Evolutionary conservation across 1,139 yeast genomes (phyloP), one percentile per base, ranked within the genome.

Genomic region (Eremothecium cymbalariae): DNA sequence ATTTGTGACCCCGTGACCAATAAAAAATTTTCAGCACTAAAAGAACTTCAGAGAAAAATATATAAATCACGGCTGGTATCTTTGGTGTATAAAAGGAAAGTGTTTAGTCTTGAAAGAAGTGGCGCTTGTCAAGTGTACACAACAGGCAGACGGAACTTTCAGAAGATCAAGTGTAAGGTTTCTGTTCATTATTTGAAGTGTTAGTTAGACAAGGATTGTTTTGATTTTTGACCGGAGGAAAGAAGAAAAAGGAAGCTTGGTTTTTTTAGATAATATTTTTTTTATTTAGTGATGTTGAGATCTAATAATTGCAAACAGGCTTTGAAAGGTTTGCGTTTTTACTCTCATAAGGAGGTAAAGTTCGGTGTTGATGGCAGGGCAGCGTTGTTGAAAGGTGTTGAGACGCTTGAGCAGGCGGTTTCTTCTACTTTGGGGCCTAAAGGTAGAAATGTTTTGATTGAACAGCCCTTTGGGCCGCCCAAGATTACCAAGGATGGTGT

Each of bases 401-500:
- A 90, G 63, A 82, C 93, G 39, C 72, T 90, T 53, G 98, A 97
- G 37, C 93, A 85, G 59, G 98, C 98, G 18, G 98, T 90, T 39
- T 81, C 95, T 25, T 96, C 93, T 40, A 90, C 98, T 29, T 71
- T 90, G 48, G 98, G 98, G 43, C 98, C 98, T 58, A 90, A 90
- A 67, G 98, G 98, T 59, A 81, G 98, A 67, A 90, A 90, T 57
- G 98, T 90, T 33, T 75, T 90, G 56, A 90, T 90, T 57, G 98
- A 90, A 67, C 98, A 90, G 67, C 84, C 85, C 46, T 90, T 85
- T 48, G 98, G 98, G 42, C 74, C 95, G 32, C 98, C 98, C 58
- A 90, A 90, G 72, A 90, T 90, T 72, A 90, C 98, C 67, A 90
- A 90, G 71, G 98, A 90, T 63, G 98, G 98, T 77, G 98, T 90